Base-by-base conservation (phyloP, 2,329 filamentous ascomycete genomes). In the Epichloe festucae region DNA sequence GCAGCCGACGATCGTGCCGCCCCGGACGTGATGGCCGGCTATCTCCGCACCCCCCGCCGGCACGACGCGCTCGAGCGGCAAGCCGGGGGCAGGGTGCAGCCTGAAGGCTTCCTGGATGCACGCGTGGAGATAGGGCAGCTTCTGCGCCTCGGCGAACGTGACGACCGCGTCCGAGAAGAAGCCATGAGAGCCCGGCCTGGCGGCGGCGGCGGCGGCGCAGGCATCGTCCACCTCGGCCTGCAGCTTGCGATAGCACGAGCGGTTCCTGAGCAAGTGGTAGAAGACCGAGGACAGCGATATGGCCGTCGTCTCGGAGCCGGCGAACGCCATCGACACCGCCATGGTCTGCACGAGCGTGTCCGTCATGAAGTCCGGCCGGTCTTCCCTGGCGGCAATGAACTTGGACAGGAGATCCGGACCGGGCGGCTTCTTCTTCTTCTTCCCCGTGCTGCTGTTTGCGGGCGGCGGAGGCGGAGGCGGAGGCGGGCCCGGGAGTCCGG, bases 311-410 rank as follows among this genome's bases (percentile, higher is more conserved):
- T 71, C 68, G 2, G 79, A 84, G 19, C 42, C 42, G 14, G 42
- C 42, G 12, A 45, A 80, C 0, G 77, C 77, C 83, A 87, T 87
- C 53, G 74, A 81, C n/a, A 83, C 78, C 48, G 82, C 83, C 68
- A 85, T 84, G 6, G 82, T 82, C 56, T 85, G 78, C 11, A 88
- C 84, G 8, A 85, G 73, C 3, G 73, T 74, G 59, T 87, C 81
- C 23, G 74, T 81, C 81, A 89, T 87, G 66, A 88, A 84, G 2
- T 82, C 78, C 0, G 84, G 83, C 43, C 83, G 78, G 17, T 80
- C 74, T 59, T 82, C 75, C 12, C 61, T 63, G 1, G 68, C 69
- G 5, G 68, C 69, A 5, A 57, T 58, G 43, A 73, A 63, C 46
- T 71, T 73, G 36, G 55, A 54, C 5, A 54, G 21, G 15, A 43